phyloP scores from a whole-genome alignment of 2,329 filamentous ascomycete genomes.

The Calonectria hongkongensis region DNA sequence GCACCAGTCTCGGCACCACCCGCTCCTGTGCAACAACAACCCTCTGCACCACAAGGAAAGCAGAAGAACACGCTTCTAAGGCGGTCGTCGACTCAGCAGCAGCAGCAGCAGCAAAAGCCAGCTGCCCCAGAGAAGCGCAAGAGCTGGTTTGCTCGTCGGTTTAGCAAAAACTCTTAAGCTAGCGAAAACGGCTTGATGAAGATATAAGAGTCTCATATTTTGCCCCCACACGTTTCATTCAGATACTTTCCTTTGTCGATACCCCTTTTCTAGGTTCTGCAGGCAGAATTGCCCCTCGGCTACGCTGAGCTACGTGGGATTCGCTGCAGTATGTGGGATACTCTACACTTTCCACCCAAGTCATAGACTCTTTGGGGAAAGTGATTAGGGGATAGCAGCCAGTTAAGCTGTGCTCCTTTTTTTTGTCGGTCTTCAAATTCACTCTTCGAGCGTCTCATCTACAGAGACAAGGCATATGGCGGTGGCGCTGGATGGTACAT shows the following conservation, averaged over 20 bases:
- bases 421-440: conserved; percentile 35
- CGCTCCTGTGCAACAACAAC: conserved; percentile 42
- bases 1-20: conserved; percentile 53
- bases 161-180: conserved; percentile 76
- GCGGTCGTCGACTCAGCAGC: conserved; percentile 55
- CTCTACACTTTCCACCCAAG: conserved; percentile 31
- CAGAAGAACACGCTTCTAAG: conserved; percentile 57
- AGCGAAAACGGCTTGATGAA: conserved; percentile 15
- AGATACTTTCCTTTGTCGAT: conserved; percentile 54
- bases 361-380: conserved; percentile 26
- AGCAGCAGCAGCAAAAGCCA: conserved; percentile 50
- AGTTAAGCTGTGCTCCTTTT: conserved; percentile 4
- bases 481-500: conserved; percentile 51
- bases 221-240: conserved; percentile 41
- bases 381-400: conserved; percentile 6
- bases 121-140: conserved; percentile 81
- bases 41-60: conserved; percentile 49
- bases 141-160: conserved; percentile 90
- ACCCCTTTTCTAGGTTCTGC: conserved; percentile 47
- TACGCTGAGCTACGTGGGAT: conserved; percentile 31
- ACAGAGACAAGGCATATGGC: conserved; percentile 52
- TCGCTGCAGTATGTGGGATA: conserved; percentile 36
- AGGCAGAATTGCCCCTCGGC: conserved; percentile 28
- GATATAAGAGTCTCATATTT: conserved; percentile 14
- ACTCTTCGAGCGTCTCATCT: conserved; percentile 35